These are phyloP conservation scores for Sporisorium iseilematis-ciliati DNA, from an alignment of 1,284 basidiomycete genomes.

Conservation along the genomic window DNA sequence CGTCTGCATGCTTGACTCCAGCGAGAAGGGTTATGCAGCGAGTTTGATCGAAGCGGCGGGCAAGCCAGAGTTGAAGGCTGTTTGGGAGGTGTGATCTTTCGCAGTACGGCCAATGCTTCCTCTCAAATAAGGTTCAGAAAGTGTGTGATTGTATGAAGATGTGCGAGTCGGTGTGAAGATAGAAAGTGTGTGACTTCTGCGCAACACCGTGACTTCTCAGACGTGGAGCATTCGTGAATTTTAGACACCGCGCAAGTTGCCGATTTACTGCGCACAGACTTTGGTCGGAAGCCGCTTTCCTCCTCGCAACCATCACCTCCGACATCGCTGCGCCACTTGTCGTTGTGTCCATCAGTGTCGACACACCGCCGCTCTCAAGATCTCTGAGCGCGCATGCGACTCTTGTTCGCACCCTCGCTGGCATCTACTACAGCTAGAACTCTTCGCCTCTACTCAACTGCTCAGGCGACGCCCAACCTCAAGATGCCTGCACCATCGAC, in stretches of 20 bases:
- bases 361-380: background rate
- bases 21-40: slow-evolving; percentile 24
- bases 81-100: slow-evolving; percentile 29
- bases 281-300: too few species aligned
- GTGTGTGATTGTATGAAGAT: slow-evolving; percentile 3
- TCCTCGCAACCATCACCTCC: too few species aligned
- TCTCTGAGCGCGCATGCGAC: slow-evolving; percentile 1
- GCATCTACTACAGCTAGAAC: slow-evolving; percentile 16
- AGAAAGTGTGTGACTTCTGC: background rate
- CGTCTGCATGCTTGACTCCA: slow-evolving; percentile 36
- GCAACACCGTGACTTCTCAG: background rate
- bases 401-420: background rate
- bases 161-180: background rate
- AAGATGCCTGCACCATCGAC: slow-evolving; percentile 20
- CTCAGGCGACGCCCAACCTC: background rate
- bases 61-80: slow-evolving; percentile 18
- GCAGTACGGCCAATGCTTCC: too few species aligned
- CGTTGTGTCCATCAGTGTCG: background rate
- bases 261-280: too few species aligned
- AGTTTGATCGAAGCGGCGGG: slow-evolving; percentile 21
- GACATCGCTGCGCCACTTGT: background rate
- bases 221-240: background rate
- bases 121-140: background rate
- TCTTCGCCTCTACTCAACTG: background rate
- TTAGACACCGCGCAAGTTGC: too few species aligned